Evolutionary conservation across 805 yeast genomes (phyloP).

Genomic region (Lachancea waltii): DNA sequence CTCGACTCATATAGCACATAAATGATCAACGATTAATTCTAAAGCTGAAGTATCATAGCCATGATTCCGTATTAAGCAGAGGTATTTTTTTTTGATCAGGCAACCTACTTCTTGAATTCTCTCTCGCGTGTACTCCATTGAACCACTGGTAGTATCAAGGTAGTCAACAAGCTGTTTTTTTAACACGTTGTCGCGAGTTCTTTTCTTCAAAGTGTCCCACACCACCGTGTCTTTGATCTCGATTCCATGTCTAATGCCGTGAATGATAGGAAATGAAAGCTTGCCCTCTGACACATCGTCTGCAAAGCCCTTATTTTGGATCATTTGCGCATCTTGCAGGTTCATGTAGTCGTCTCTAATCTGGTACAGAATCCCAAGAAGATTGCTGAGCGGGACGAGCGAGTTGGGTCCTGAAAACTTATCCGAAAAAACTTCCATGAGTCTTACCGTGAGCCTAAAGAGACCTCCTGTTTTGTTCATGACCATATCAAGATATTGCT

Average conservation of each 20-base stretch:
- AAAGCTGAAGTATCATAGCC: slow-evolving; percentile 11
- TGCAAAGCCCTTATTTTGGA: slow-evolving; percentile 66
- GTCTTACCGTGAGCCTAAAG: slow-evolving; percentile 63
- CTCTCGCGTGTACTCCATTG: slow-evolving; percentile 22
- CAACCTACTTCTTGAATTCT: slow-evolving; percentile 18
- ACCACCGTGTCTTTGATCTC: slow-evolving; percentile 35
- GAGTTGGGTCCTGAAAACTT: slow-evolving; percentile 12
- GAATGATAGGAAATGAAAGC: slow-evolving; percentile 78
- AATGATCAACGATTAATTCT: slow-evolving; percentile 11
- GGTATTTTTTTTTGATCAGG: slow-evolving; percentile 17
- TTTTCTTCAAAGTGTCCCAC: slow-evolving; percentile 44
- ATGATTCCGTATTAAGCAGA: slow-evolving; percentile 13
- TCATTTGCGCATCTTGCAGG: slow-evolving; percentile 40
- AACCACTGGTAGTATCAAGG: slow-evolving; percentile 34
- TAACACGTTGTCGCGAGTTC: slow-evolving; percentile 43
- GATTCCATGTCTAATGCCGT: slow-evolving; percentile 41
- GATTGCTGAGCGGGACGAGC: slow-evolving; percentile 58
- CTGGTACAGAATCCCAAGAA: slow-evolving; percentile 80
- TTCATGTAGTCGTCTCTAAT: slow-evolving; percentile 80
- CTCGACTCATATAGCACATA: slow-evolving; percentile 9
- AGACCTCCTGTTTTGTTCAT: slow-evolving; percentile 86
- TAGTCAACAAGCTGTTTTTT: slow-evolving; percentile 47
- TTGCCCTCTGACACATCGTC: slow-evolving; percentile 91
- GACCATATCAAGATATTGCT: slow-evolving; percentile 72
- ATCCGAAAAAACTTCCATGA: slow-evolving; percentile 41